These are phyloP conservation scores for Capsicum rhomboideum DNA, from an alignment of 257 asterid species.

Conservation along the genomic window DNA sequence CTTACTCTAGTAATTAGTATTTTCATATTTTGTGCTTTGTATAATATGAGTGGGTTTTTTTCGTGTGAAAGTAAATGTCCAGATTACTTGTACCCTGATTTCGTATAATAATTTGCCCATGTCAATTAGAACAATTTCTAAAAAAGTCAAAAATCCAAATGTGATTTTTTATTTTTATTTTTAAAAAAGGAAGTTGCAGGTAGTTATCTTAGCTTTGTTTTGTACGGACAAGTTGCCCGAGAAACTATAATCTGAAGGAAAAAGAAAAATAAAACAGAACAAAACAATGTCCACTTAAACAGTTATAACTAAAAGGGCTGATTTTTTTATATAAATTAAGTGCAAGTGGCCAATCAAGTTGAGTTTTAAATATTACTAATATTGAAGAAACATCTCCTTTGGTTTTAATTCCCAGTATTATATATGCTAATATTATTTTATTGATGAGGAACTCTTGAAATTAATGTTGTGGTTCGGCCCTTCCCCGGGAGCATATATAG, in stretches of 20 bases:
- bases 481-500: no score
- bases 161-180: no score
- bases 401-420: neutral
- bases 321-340: neutral
- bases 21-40: neutral
- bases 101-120: neutral
- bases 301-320: neutral
- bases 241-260: neutral
- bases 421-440: neutral
- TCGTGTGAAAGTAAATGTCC: neutral
- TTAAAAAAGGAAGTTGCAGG: neutral
- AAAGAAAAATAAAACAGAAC: neutral
- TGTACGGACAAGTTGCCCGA: neutral
- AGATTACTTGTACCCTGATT: neutral
- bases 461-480: no score
- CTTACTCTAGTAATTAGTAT: neutral
- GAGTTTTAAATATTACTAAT: neutral
- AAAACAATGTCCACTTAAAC: neutral
- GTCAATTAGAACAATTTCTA: neutral
- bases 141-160: neutral
- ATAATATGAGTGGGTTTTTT: neutral
- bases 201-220: neutral
- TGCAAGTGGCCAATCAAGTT: neutral
- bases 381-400: neutral
- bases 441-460: no score